These are phyloP conservation scores for Rubia occidens DNA, from an alignment of 305 asterid genomes.

Conservation along the genomic window DNA sequence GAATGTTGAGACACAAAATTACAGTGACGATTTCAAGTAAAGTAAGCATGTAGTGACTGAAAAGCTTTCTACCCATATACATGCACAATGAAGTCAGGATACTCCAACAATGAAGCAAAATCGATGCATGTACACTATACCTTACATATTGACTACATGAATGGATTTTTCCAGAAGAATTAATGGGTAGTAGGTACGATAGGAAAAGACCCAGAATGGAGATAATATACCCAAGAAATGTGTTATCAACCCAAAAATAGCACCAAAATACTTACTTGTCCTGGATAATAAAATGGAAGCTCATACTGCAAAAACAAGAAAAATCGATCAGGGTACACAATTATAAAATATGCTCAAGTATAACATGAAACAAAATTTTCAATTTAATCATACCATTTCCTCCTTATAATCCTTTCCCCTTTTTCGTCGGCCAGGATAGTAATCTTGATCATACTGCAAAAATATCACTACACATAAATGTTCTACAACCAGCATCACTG, in stretches of 20 bases:
- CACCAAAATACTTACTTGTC: slow-evolving; percentile 55
- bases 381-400: slow-evolving; percentile 57
- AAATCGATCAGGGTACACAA: slow-evolving; percentile 4
- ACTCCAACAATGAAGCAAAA: neutral
- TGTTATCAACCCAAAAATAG: slow-evolving; percentile 5
- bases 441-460: slow-evolving; percentile 81
- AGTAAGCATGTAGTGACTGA: neutral
- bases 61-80: neutral
- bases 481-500: neutral
- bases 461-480: slow-evolving; percentile 3
- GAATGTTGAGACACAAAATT: neutral
- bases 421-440: slow-evolving; percentile 93
- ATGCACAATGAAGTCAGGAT: neutral
- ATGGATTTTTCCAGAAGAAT: neutral
- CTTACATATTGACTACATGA: neutral
- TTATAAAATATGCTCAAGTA: slow-evolving; percentile 1
- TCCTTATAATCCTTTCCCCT: slow-evolving; percentile 86
- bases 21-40: neutral
- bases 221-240: neutral
- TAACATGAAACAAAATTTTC: slow-evolving; percentile 5
- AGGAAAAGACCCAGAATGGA: neutral
- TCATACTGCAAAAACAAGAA: slow-evolving; percentile 64
- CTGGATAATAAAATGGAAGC: slow-evolving; percentile 91
- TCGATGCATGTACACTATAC: neutral
- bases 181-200: neutral